phyloP scores from a whole-genome alignment of 495 filamentous ascomycete genomes.

The Aspergillus nanangensis region DNA sequence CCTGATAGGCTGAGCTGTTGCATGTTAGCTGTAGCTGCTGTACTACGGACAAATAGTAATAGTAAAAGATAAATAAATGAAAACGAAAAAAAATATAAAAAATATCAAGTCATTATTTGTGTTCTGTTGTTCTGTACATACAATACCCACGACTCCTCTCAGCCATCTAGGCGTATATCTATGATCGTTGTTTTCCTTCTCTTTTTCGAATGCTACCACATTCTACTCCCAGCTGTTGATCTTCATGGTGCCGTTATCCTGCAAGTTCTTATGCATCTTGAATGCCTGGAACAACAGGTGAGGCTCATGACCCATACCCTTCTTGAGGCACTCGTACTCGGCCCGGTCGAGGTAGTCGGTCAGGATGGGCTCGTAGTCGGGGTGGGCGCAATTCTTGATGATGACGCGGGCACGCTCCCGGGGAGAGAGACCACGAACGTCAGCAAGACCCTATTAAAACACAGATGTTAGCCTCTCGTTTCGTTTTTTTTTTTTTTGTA shows the following conservation, averaged over 20 bases:
- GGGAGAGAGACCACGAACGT: slow-evolving; percentile 78
- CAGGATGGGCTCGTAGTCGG: slow-evolving; percentile 78
- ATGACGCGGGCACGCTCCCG: slow-evolving; percentile 81
- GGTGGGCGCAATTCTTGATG: slow-evolving; percentile 84
- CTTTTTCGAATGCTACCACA: too few species aligned
- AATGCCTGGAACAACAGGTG: slow-evolving; percentile 80
- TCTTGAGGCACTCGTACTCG: slow-evolving; percentile 80
- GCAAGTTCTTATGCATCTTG: slow-evolving; percentile 82
- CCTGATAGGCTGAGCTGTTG: too few species aligned
- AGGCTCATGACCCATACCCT: slow-evolving; percentile 88
- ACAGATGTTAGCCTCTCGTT: neutral
- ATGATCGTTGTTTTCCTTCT: too few species aligned
- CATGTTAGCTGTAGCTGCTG: too few species aligned
- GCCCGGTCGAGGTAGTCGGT: slow-evolving; percentile 82
- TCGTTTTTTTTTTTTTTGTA: neutral
- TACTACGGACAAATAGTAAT: too few species aligned
- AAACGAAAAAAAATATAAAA: too few species aligned
- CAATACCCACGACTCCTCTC: too few species aligned
- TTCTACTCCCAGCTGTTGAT: slow-evolving; percentile 54
- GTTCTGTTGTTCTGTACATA: too few species aligned
- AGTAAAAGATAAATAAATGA: too few species aligned
- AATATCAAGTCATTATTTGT: too few species aligned
- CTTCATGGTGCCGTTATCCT: slow-evolving; percentile 82
- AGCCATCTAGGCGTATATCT: too few species aligned
- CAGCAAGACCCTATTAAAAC: slow-evolving; percentile 58